Conservation (phyloP, 1,139 yeast species). For the Barnettozyma hawaiiensis region DNA sequence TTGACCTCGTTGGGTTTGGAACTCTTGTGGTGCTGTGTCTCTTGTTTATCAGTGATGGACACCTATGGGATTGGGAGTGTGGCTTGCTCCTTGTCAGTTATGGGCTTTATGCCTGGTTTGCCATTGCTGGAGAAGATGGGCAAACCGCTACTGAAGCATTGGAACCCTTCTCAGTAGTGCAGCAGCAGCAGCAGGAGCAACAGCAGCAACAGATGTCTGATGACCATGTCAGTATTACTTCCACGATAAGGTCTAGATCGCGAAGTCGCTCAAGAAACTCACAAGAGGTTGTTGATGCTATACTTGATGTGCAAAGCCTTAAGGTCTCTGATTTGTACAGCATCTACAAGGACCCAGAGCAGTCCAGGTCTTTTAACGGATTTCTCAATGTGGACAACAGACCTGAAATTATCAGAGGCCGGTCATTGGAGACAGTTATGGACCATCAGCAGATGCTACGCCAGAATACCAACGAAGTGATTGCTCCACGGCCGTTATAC, state of each 20-base stretch:
- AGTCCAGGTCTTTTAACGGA: not conserved
- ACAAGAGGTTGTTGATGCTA: slow-evolving; percentile 2
- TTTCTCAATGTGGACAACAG: not conserved
- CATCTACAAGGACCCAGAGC: slow-evolving; percentile 1
- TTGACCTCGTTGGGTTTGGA: slow-evolving; percentile 35
- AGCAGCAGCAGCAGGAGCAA: too few species aligned
- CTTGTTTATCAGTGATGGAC: slow-evolving; percentile 45
- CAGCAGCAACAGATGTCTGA: not conserved
- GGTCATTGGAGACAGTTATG: slow-evolving; percentile 2
- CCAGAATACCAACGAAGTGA: not conserved
- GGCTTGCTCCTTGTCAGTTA: slow-evolving; percentile 38
- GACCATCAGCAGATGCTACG: not conserved
- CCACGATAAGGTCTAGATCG: not conserved
- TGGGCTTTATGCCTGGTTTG: slow-evolving; percentile 33
- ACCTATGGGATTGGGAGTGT: slow-evolving; percentile 43
- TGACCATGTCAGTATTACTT: not conserved
- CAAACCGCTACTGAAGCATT: slow-evolving; percentile 12
- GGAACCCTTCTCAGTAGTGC: not conserved
- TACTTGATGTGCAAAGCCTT: slow-evolving; percentile 1
- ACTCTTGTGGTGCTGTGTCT: slow-evolving; percentile 36
- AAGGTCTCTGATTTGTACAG: slow-evolving; percentile 1
- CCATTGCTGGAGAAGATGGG: slow-evolving; percentile 21
- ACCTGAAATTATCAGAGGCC: not conserved
- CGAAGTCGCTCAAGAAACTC: slow-evolving; percentile 1
- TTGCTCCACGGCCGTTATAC: not conserved